Evolutionary conservation across 1,284 basidiomycete genomes (phyloP), one percentile per base, ranked within the genome.

Genomic region (Stereum hirsutum): DNA sequence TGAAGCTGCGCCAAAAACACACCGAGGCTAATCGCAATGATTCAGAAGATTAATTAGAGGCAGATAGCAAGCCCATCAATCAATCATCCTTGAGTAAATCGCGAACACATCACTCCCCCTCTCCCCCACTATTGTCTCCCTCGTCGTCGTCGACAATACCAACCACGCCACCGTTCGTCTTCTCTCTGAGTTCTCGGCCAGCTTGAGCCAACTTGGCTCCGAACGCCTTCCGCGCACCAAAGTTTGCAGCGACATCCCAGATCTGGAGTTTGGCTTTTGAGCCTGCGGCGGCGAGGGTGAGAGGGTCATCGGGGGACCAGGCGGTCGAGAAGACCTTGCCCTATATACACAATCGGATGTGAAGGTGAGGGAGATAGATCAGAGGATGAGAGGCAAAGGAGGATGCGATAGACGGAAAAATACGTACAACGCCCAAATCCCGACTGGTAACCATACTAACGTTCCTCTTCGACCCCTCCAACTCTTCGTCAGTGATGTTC

Each of bases 301-400:
- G 78, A 0, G 94, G 87, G 55, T 96, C 89, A 60, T 98, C 92
- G 0, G 96, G 95, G 19, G 89, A 94, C 72, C 89, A 98, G 3
- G 76, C 70, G 0, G 86, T 74, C 1, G 92, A 85, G 64, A 99
- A 99, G 15, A 99, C 86, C 68, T 96, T 96, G 61, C 95, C 95
- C 89, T 94, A 54, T 45, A 39, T 26, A 35, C 7, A 35, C 21
- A 24, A 27, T 10, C 2, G 7, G n/a, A 40, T 32, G n/a, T n/a
- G n/a, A n/a, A n/a, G n/a, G n/a, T n/a, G n/a, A n/a, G n/a, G n/a
- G n/a, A 11, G 27, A 27, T 35, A 43, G n/a, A n/a, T n/a, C n/a
- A n/a, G n/a, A n/a, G n/a, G n/a, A n/a, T n/a, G n/a, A 20, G 20
- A 24, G 20, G 23, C 24, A 7, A 11, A 4, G n/a, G 21, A 11